Percentiles rank a stretch among this genome's conserved stretches.
phyloP scores from a whole-genome alignment of 306 rosid species.

The Sicyos baderoa region DNA sequence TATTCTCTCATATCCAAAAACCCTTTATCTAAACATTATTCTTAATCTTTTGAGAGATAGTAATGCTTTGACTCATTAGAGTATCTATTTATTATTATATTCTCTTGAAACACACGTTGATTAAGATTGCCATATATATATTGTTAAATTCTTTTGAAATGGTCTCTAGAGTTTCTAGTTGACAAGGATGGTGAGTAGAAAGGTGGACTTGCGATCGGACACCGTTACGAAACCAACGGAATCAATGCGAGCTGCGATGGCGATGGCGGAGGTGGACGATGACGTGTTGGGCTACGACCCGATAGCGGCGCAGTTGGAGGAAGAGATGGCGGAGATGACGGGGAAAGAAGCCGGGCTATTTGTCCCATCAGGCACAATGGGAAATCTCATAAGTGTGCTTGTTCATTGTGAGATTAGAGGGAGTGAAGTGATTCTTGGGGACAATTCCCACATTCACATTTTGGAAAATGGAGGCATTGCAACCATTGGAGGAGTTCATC shows the following conservation, averaged over 20 bases:
- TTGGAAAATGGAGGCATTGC: constrained; percentile 89
- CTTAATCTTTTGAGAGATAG: too few species aligned
- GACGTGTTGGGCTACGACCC: constrained; percentile 56
- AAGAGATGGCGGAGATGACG: constrained; percentile 58
- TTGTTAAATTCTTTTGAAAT: not conserved
- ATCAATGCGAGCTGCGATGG: constrained; percentile 79
- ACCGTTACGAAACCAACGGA: constrained; percentile 83
- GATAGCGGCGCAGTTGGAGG: constrained; percentile 48
- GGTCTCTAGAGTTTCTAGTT: constrained; percentile 1
- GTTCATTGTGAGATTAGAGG: constrained; percentile 82
- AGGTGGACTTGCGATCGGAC: constrained; percentile 81
- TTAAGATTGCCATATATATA: too few species aligned
- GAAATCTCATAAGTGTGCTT: constrained; percentile 79
- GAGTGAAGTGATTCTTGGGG: constrained; percentile 84
- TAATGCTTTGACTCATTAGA: too few species aligned
- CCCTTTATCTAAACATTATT: too few species aligned
- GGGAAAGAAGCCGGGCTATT: constrained; percentile 85
- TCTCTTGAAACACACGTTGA: too few species aligned
- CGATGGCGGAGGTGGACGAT: constrained; percentile 65
- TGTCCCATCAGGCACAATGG: constrained; percentile 96
- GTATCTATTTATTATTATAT: too few species aligned
- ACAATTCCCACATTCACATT: constrained; percentile 62
- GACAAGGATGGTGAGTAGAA: constrained; percentile 52
- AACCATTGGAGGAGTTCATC: constrained; percentile 88
- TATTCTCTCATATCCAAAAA: too few species aligned